Evolutionary conservation across 768 basidiomycete genomes (phyloP).

Genomic region (Paxillus rubicundulus): DNA sequence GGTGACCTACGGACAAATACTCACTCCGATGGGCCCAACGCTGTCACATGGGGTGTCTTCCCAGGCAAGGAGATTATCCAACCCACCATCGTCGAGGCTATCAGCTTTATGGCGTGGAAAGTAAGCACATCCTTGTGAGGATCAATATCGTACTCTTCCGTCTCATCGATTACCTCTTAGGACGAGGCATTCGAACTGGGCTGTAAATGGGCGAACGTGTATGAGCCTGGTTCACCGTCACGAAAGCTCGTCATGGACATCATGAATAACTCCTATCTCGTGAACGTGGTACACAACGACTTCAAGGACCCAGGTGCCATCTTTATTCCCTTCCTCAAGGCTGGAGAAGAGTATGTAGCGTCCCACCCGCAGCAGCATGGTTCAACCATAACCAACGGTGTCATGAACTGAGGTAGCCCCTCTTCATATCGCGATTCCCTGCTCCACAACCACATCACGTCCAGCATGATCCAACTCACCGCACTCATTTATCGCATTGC

Average conservation of each 20-base stretch:
- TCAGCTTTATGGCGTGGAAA: conserved; percentile 99
- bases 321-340: conserved; percentile 82
- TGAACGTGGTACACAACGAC: conserved; percentile 96
- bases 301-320: conserved; percentile 84
- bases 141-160: background rate
- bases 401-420: conserved; percentile 18
- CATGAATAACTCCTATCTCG: conserved; percentile 82
- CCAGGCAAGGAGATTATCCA: conserved; percentile 95
- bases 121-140: conserved; percentile 35
- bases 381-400: conserved; percentile 39
- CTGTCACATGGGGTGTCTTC: conserved; percentile 99
- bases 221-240: conserved; percentile 73
- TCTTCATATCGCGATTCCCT: background rate
- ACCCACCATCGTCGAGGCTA: conserved; percentile 94
- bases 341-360: conserved; percentile 59
- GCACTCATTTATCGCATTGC: conserved; percentile 39
- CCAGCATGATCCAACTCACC: conserved; percentile 30
- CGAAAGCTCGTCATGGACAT: conserved; percentile 71
- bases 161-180: conserved; percentile 36
- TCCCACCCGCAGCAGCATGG: conserved; percentile 31
- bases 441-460: background rate
- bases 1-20: conserved; percentile 95
- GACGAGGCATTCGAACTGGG: conserved; percentile 96
- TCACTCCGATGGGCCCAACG: conserved; percentile 92
- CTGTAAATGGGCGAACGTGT: conserved; percentile 84